Evolutionary conservation across 176 grass and related monocot genomes (phyloP).

Genomic region (Bromus sterilis): DNA sequence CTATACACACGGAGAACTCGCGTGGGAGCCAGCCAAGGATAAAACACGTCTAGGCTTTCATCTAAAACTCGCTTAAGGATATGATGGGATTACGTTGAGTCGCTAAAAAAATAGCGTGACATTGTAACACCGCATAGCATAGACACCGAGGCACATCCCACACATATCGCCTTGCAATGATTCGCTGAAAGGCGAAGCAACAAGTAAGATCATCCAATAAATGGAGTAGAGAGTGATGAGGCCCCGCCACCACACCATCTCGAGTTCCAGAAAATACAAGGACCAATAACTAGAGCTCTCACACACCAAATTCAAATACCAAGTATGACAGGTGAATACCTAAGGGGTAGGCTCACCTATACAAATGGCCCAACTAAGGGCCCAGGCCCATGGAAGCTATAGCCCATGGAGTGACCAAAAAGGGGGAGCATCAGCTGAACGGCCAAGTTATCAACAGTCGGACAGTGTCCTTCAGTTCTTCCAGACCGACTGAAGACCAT

Average conservation of each 20-base stretch:
- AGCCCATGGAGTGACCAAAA: no score
- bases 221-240: not conserved
- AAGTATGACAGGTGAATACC: no score
- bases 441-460: no score
- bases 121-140: not conserved
- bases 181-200: not conserved
- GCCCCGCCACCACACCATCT: not conserved
- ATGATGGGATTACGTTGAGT: not conserved
- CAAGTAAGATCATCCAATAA: not conserved
- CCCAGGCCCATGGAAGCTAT: no score
- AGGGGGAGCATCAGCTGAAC: no score
- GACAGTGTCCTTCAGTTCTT: no score
- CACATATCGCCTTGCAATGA: not conserved
- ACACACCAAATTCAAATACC: not conserved
- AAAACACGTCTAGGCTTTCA: not conserved
- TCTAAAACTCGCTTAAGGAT: not conserved
- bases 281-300: not conserved
- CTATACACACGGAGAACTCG: not conserved
- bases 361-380: no score
- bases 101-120: not conserved
- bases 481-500: no score
- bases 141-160: not conserved
- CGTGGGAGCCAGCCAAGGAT: not conserved
- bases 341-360: no score
- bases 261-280: not conserved